These are phyloP conservation scores for Blastomyces emzantsi DNA, from an alignment of 2,329 filamentous ascomycete species.

Conservation along the genomic window DNA sequence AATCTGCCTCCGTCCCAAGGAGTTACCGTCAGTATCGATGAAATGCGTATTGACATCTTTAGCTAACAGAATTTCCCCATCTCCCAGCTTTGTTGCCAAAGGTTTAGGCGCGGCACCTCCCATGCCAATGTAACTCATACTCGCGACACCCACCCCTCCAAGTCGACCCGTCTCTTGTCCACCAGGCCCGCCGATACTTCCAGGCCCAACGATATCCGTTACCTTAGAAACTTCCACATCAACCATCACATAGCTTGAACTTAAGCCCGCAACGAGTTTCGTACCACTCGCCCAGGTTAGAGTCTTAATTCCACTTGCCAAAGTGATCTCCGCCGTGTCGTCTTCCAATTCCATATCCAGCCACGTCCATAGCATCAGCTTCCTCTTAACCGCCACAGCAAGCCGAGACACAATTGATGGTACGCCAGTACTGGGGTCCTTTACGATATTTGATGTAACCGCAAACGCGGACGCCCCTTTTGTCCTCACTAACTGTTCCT, in stretches of 20 bases:
- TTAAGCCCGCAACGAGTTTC: conserved; percentile 81
- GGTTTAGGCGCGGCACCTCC: conserved; percentile 87
- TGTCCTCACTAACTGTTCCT: conserved; percentile 71
- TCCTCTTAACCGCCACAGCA: conserved; percentile 86
- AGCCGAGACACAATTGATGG: conserved; percentile 87
- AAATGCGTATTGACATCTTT: conserved; percentile 96
- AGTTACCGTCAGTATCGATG: conserved; percentile 71
- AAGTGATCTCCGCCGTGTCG: conserved; percentile 64
- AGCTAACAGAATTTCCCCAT: conserved; percentile 84
- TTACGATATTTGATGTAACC: conserved; percentile 90
- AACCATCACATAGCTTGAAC: conserved; percentile 81
- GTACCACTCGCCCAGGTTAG: conserved; percentile 86
- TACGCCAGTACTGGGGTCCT: conserved; percentile 76
- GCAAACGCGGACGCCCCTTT: conserved; percentile 86
- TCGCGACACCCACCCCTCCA: conserved; percentile 68
- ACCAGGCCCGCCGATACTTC: conserved; percentile 57
- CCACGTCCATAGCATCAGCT: conserved; percentile 88
- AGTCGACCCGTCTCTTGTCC: conserved; percentile 63
- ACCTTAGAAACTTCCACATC: conserved; percentile 67
- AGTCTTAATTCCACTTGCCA: conserved; percentile 76
- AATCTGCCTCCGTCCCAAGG: conserved; percentile 76
- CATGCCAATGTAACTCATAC: conserved; percentile 96
- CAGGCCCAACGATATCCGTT: conserved; percentile 70
- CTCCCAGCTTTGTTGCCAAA: conserved; percentile 68
- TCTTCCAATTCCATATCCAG: conserved; percentile 75